Evolutionary conservation across 805 yeast genomes (phyloP).

Genomic region (Tanozyma kutaoensis): DNA sequence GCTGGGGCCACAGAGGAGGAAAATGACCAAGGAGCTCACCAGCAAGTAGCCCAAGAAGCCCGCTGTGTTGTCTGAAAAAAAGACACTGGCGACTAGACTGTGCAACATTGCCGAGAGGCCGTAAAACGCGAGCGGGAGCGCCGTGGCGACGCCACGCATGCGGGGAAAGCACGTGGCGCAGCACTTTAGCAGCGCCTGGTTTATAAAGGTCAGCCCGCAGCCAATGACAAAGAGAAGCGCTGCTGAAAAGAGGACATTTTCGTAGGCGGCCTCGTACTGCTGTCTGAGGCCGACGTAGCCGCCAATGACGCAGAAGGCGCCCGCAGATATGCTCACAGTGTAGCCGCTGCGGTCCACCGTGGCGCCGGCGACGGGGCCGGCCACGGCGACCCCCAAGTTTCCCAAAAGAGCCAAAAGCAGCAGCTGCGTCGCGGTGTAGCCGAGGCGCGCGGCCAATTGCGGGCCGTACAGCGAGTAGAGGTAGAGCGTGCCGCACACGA

Average conservation of each 20-base stretch:
- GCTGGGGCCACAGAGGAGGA: conserved; percentile 33
- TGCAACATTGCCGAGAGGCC: conserved; percentile 64
- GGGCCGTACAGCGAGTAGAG: conserved; percentile 70
- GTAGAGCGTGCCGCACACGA: conserved; percentile 64
- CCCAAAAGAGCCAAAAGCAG: conserved; percentile 58
- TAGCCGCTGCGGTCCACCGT: conserved; percentile 56
- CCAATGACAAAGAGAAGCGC: conserved; percentile 43
- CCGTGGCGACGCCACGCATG: conserved; percentile 60
- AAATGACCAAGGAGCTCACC: conserved; percentile 25
- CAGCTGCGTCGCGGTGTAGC: conserved; percentile 48
- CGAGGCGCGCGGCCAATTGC: conserved; percentile 47
- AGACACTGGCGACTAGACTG: conserved; percentile 38
- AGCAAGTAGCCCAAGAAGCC: conserved; percentile 36
- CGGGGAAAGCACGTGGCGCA: conserved; percentile 60
- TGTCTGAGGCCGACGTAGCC: conserved; percentile 46
- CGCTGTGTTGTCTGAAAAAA: conserved; percentile 46
- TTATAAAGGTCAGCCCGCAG: conserved; percentile 53
- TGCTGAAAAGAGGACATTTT: conserved; percentile 7
- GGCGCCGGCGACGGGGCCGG: conserved; percentile 59
- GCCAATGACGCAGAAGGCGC: conserved; percentile 31
- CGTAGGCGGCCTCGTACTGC: conserved; percentile 30
- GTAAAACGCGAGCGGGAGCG: conserved; percentile 61
- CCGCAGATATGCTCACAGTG: conserved; percentile 34
- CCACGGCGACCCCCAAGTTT: conserved; percentile 44
- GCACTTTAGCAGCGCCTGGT: conserved; percentile 56